Percentiles rank a stretch among this genome's conserved stretches.
Evolutionary conservation across 352 stramenopile genomes (phyloP).

Genomic region (Phytophthora europaea): DNA sequence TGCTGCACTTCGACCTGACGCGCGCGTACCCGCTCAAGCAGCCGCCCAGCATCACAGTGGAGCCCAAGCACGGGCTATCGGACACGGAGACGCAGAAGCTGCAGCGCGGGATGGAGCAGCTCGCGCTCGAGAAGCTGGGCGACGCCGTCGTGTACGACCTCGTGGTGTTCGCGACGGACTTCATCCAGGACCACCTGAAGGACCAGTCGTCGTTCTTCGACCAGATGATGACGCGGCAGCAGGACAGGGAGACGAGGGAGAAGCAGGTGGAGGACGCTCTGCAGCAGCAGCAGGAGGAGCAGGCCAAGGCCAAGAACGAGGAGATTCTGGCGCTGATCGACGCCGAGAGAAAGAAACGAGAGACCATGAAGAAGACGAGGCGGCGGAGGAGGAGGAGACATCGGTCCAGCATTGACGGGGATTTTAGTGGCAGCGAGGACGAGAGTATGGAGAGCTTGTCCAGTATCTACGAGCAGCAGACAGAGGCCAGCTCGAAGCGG

Average conservation of each 20-base stretch:
- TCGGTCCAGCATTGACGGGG: conserved; percentile 69
- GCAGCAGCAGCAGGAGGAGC: conserved; percentile 65
- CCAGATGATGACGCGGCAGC: conserved; percentile 88
- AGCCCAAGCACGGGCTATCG: conserved; percentile 76
- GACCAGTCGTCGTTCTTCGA: conserved; percentile 91
- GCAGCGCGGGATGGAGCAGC: conserved; percentile 58
- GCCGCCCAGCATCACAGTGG: conserved; percentile 74
- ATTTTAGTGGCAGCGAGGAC: conserved; percentile 42
- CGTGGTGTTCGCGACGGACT: conserved; percentile 84
- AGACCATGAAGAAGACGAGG: conserved; percentile 69
- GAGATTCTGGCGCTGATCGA: conserved; percentile 86
- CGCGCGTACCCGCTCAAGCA: conserved; percentile 74
- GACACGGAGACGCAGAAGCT: conserved; percentile 72
- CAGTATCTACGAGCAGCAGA: conserved; percentile 51
- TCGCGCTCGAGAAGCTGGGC: conserved; percentile 75
- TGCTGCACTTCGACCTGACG: conserved; percentile 81
- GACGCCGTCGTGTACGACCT: conserved; percentile 88
- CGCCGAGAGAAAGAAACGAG: conserved; percentile 73
- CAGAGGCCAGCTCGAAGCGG: conserved; percentile 28
- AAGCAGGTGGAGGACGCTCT: conserved; percentile 70
- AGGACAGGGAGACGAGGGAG: conserved; percentile 68
- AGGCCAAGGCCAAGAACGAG: conserved; percentile 72
- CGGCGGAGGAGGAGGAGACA: conserved; percentile 51
- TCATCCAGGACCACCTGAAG: conserved; percentile 84
- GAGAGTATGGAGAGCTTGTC: conserved; percentile 45